phyloP scores from a whole-genome alignment of 1,139 yeast species.

The Suhomyces maxii region DNA sequence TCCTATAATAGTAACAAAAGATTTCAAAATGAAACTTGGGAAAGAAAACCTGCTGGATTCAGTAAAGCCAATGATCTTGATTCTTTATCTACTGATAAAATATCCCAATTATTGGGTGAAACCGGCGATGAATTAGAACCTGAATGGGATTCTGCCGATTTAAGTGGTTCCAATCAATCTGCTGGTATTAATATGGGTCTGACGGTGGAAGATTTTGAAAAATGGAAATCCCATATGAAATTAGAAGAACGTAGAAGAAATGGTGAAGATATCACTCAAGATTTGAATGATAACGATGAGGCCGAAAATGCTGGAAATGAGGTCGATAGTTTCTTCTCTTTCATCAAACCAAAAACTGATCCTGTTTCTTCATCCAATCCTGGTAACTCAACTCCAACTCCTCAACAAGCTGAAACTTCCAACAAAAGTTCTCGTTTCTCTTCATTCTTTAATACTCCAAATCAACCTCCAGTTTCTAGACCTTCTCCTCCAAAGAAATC shows the following conservation, averaged over 20 bases:
- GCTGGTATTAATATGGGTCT: conserved; percentile 49
- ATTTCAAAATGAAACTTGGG: conserved; percentile 29
- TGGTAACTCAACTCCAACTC: conserved; percentile 10
- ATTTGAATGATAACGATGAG: neutral
- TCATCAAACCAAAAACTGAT: conserved; percentile 33
- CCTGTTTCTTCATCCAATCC: neutral
- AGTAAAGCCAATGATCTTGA: conserved; percentile 27
- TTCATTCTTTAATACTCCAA: conserved; percentile 39
- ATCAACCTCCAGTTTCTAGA: conserved; percentile 1
- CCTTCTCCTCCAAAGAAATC: conserved; percentile 6
- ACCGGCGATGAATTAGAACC: conserved; percentile 48
- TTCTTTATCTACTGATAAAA: conserved; percentile 29
- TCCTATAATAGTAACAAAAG: conserved; percentile 16
- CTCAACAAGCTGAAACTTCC: conserved; percentile 14
- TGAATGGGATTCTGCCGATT: conserved; percentile 50
- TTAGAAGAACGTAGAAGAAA: conserved; percentile 54
- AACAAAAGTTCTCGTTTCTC: conserved; percentile 47
- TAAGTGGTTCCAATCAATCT: conserved; percentile 5
- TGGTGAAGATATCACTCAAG: conserved; percentile 33
- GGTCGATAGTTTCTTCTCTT: conserved; percentile 54
- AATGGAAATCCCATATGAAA: conserved; percentile 65
- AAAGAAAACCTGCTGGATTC: conserved; percentile 29
- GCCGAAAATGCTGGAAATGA: conserved; percentile 39
- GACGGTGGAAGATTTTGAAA: conserved; percentile 69
- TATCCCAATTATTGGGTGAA: conserved; percentile 37